These are phyloP conservation scores for Marasmius sp. DNA, from an alignment of 1,284 basidiomycete genomes.

Conservation along the genomic window DNA sequence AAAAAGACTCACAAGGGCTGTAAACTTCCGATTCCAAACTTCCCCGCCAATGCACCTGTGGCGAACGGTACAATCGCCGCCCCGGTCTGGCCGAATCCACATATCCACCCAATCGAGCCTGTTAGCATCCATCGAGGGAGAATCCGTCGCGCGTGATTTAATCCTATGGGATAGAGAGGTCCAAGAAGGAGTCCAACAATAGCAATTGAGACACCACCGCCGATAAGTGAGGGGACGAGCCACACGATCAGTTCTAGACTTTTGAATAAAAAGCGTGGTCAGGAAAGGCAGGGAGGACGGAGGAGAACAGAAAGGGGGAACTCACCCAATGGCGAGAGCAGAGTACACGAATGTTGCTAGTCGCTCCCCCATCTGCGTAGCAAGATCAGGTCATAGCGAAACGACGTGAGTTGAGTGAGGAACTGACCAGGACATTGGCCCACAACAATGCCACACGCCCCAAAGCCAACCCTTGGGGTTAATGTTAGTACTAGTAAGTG, in stretches of 20 bases:
- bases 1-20: slow-evolving; percentile 16
- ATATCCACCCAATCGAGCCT: slow-evolving; percentile 25
- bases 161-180: slow-evolving; percentile 27
- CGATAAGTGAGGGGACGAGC: slow-evolving; percentile 46
- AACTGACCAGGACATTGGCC: slow-evolving; percentile 22
- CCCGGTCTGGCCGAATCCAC: slow-evolving; percentile 24
- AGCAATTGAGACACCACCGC: slow-evolving; percentile 44
- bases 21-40: slow-evolving; percentile 22
- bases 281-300: background rate
- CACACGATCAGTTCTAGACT: slow-evolving; percentile 52
- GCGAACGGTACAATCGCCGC: slow-evolving; percentile 21
- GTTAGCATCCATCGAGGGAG: slow-evolving; percentile 27
- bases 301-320: background rate
- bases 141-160: slow-evolving; percentile 21
- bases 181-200: slow-evolving; percentile 27
- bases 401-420: background rate
- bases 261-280: background rate
- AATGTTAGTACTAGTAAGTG: too few species aligned
- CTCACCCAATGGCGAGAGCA: slow-evolving; percentile 22
- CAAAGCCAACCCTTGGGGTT: slow-evolving; percentile 18
- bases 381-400: background rate
- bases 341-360: slow-evolving; percentile 21
- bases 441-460: slow-evolving; percentile 26
- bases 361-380: slow-evolving; percentile 20
- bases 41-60: slow-evolving; percentile 22